These are phyloP conservation scores for Monotropa hypopitys DNA, from an alignment of 179 eudicot species.

Conservation along the genomic window DNA sequence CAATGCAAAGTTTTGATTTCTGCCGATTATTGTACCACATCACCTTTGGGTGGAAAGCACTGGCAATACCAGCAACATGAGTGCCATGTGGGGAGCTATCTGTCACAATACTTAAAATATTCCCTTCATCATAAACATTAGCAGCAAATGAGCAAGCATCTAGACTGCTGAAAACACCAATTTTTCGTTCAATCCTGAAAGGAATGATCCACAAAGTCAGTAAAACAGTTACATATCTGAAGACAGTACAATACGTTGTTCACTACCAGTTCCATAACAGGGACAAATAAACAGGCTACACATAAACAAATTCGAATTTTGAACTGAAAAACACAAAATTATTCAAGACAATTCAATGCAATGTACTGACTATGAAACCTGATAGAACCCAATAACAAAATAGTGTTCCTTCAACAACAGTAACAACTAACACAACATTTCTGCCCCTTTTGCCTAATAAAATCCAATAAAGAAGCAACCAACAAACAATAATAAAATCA, in stretches of 20 bases:
- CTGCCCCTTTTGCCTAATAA: neutral
- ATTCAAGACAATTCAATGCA: neutral
- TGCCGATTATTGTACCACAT: slow-evolving; percentile 9
- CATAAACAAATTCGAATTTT: neutral
- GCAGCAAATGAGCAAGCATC: slow-evolving; percentile 86
- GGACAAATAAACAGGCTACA: neutral
- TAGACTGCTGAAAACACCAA: slow-evolving; percentile 78
- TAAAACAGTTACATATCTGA: neutral
- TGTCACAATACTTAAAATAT: slow-evolving; percentile 81
- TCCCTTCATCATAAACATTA: slow-evolving; percentile 85
- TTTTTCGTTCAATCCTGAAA: slow-evolving; percentile 77
- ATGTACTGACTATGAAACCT: neutral
- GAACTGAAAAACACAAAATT: neutral
- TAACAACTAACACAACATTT: neutral
- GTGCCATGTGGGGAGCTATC: slow-evolving; percentile 98
- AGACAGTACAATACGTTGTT: neutral
- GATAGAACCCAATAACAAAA: neutral
- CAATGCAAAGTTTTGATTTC: neutral
- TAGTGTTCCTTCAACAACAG: neutral
- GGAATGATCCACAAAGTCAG: slow-evolving; percentile 5
- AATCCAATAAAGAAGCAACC: neutral
- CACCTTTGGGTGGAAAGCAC: slow-evolving; percentile 92
- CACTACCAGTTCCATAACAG: slow-evolving; percentile 1
- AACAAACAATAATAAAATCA: neutral
- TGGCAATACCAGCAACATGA: slow-evolving; percentile 95